phyloP scores from a whole-genome alignment of 768 basidiomycete species.

The Pleurotus citrinopileatus region DNA sequence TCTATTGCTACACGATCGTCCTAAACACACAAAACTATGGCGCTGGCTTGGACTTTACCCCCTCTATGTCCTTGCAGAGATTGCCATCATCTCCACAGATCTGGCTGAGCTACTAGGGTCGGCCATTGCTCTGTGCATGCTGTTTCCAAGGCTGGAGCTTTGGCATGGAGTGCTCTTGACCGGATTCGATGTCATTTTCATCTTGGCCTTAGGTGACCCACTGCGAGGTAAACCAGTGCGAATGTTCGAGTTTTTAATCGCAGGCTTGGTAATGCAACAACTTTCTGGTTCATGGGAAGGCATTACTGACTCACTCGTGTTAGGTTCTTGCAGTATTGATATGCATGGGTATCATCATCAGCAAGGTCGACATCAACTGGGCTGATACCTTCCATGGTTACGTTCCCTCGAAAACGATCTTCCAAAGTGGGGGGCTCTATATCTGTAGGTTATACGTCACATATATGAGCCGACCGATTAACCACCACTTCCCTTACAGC shows the following conservation, averaged over 20 bases:
- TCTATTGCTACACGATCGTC: conserved; percentile 60
- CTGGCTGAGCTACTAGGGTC: conserved; percentile 80
- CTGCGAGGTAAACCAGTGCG: conserved; percentile 62
- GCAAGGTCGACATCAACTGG: conserved; percentile 72
- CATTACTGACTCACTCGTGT: background rate
- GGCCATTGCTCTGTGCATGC: conserved; percentile 75
- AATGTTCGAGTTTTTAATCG: conserved; percentile 66
- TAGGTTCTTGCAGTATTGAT: conserved; percentile 71
- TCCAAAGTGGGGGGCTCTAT: conserved; percentile 57
- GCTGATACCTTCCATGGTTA: conserved; percentile 70
- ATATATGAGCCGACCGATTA: conserved; percentile 20
- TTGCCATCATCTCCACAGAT: conserved; percentile 76
- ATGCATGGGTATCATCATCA: conserved; percentile 76
- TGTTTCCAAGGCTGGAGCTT: conserved; percentile 65
- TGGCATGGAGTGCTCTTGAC: conserved; percentile 74
- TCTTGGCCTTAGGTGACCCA: conserved; percentile 73
- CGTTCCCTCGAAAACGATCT: conserved; percentile 67
- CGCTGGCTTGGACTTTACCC: conserved; percentile 65
- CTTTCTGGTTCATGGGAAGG: conserved; percentile 9
- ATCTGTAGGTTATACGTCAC: conserved; percentile 45
- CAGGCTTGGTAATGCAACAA: conserved; percentile 46
- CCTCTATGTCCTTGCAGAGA: conserved; percentile 62
- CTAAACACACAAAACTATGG: conserved; percentile 51
- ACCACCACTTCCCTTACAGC: conserved; percentile 36
- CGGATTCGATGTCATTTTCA: conserved; percentile 61